A percentile compares a stretch with the other conserved stretches of the same genome.
These are phyloP conservation scores for Rhodotorula mucilaginosa DNA, from an alignment of 1,284 basidiomycete genomes.

Conservation along the genomic window DNA sequence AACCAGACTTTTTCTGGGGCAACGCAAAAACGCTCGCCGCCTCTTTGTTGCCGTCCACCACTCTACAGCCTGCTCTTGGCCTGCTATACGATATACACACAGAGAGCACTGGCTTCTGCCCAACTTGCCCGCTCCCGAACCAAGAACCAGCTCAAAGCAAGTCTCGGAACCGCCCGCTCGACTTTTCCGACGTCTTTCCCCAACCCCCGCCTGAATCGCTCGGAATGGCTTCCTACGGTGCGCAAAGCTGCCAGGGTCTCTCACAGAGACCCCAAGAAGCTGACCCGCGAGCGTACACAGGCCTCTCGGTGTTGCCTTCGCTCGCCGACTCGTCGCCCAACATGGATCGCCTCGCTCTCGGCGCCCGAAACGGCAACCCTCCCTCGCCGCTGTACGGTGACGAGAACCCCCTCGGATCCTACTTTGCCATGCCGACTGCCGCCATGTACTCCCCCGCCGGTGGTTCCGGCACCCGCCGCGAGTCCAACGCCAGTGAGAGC, in stretches of 20 bases:
- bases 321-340: conserved; percentile 3
- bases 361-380: neutral
- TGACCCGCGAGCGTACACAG: neutral
- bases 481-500: neutral
- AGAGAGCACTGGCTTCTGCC: neutral
- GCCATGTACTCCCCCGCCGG: neutral
- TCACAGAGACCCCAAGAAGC: neutral
- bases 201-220: neutral
- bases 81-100: neutral
- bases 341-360: neutral
- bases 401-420: neutral
- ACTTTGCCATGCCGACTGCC: neutral
- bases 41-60: too few relatives aligned
- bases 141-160: too few relatives aligned
- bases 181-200: neutral
- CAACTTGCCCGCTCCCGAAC: neutral
- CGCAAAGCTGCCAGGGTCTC: neutral
- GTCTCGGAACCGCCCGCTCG: neutral
- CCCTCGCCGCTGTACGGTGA: neutral
- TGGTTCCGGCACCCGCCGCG: neutral
- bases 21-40: too few relatives aligned
- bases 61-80: too few relatives aligned
- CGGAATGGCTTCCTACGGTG: conserved; percentile 5
- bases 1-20: too few relatives aligned
- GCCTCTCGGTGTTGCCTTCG: neutral